A percentile compares a stretch with the other conserved stretches of the same genome.
These are phyloP conservation scores for Leishmania major DNA, from an alignment of 208 protist genomes.

Conservation along the genomic window DNA sequence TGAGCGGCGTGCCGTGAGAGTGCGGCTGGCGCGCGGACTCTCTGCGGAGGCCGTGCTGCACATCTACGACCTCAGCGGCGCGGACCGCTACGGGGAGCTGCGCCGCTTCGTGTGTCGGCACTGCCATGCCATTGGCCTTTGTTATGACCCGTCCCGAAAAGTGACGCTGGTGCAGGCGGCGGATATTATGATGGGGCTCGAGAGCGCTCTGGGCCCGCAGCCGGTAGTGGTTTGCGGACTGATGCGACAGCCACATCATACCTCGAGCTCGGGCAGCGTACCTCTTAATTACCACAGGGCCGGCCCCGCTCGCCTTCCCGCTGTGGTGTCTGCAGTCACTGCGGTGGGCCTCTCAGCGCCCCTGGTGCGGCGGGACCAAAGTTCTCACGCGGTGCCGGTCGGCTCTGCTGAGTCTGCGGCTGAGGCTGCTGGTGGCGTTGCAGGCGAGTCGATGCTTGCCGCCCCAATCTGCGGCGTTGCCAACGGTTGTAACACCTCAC, in stretches of 20 bases:
- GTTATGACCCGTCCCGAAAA: slow-evolving; percentile 77
- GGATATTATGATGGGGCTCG: slow-evolving; percentile 80
- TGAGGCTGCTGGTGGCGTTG: not conserved
- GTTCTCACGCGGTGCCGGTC: too few species aligned
- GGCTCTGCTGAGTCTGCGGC: not conserved
- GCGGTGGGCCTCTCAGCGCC: not conserved
- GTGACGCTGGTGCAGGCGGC: slow-evolving; percentile 81
- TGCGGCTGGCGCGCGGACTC: slow-evolving; percentile 49
- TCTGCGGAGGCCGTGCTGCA: slow-evolving; percentile 62
- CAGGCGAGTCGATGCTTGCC: not conserved
- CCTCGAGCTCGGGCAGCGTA: not conserved
- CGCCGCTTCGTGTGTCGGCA: slow-evolving; percentile 73
- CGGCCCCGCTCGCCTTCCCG: not conserved
- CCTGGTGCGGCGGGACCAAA: not conserved
- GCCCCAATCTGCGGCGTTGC: not conserved
- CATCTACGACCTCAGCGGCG: slow-evolving; percentile 78
- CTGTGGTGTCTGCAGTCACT: not conserved
- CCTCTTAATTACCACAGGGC: not conserved
- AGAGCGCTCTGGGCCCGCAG: slow-evolving; percentile 69
- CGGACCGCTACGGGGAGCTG: slow-evolving; percentile 67
- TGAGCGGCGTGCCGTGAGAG: slow-evolving; percentile 38
- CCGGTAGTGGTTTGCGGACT: slow-evolving; percentile 83
- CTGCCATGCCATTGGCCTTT: slow-evolving; percentile 77
- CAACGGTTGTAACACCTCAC: not conserved
- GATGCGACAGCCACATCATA: slow-evolving; percentile 14